Conservation (phyloP, 441 rosid genomes). For the Kokia cookei region DNA sequence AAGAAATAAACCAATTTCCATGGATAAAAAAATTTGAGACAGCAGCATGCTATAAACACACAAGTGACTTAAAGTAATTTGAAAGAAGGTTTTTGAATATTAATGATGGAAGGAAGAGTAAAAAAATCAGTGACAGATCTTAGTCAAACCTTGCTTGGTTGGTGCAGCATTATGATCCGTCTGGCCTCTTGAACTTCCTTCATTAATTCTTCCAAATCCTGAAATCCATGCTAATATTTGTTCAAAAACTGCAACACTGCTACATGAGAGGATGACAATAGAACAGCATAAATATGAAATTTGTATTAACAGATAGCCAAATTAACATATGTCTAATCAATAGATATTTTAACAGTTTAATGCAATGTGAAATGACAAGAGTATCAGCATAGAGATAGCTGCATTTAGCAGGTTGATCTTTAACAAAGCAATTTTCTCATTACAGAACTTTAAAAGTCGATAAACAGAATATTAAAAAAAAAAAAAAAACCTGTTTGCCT, state of each 20-base stretch:
- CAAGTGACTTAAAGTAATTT: neutral
- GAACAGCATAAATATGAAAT: neutral
- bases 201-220: conserved; percentile 93
- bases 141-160: conserved; percentile 81
- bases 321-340: neutral
- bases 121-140: neutral
- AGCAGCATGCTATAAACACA: neutral
- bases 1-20: neutral
- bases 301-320: neutral
- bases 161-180: conserved; percentile 97
- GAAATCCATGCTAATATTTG: conserved; percentile 5
- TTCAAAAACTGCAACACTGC: neutral
- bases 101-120: neutral
- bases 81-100: neutral
- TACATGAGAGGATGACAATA: neutral
- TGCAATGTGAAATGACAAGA: neutral
- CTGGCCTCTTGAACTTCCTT: conserved; percentile 99
- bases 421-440: neutral
- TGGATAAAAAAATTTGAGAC: neutral
- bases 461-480: neutral
- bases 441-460: neutral
- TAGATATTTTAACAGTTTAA: neutral
- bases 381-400: neutral
- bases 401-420: neutral
- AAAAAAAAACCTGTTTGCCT: conserved; percentile 59